Evolutionary conservation across 352 stramenopile genomes (phyloP).

Genomic region (Pseudoperonospora humuli): DNA sequence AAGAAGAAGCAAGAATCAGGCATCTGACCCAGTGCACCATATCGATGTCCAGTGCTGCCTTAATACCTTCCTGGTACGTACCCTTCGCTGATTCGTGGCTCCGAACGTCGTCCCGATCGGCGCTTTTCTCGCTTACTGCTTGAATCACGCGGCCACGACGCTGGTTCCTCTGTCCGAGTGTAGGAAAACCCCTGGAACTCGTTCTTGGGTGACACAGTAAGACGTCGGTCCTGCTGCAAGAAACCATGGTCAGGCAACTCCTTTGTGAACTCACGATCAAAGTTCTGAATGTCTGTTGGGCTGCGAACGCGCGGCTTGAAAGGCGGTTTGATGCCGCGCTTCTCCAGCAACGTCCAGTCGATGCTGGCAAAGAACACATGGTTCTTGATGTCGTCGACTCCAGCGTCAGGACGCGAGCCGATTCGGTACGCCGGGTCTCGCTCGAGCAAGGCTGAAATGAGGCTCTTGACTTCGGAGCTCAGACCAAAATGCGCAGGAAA

Average conservation of each 20-base stretch:
- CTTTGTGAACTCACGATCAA: conserved; percentile 85
- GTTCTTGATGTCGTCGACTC: conserved; percentile 66
- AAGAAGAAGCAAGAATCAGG: conserved; percentile 21
- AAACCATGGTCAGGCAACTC: conserved; percentile 72
- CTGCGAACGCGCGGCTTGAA: conserved; percentile 81
- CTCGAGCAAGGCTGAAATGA: conserved; percentile 72
- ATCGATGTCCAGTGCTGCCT: conserved; percentile 15
- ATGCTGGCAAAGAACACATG: conserved; percentile 79
- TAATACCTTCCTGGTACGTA: conserved; percentile 31
- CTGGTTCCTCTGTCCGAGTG: conserved; percentile 30
- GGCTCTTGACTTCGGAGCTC: conserved; percentile 62
- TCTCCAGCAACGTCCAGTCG: conserved; percentile 68
- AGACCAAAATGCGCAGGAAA: conserved; percentile 81
- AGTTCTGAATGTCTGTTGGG: conserved; percentile 83
- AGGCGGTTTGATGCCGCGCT: conserved; percentile 64
- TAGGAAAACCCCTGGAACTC: conserved; percentile 85
- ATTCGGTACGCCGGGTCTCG: conserved; percentile 62
- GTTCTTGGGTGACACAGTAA: conserved; percentile 72
- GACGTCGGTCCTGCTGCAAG: conserved; percentile 67
- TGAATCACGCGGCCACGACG: conserved; percentile 14
- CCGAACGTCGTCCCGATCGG: conserved; percentile 22
- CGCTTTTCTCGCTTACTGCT: conserved; percentile 29
- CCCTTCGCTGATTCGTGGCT: conserved; percentile 26
- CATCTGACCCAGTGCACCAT: conserved; percentile 17
- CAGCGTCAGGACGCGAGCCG: conserved; percentile 53